Evolutionary conservation across 2,329 filamentous ascomycete species (phyloP).

Genomic region (Scopulariopsis brevicaulis): DNA sequence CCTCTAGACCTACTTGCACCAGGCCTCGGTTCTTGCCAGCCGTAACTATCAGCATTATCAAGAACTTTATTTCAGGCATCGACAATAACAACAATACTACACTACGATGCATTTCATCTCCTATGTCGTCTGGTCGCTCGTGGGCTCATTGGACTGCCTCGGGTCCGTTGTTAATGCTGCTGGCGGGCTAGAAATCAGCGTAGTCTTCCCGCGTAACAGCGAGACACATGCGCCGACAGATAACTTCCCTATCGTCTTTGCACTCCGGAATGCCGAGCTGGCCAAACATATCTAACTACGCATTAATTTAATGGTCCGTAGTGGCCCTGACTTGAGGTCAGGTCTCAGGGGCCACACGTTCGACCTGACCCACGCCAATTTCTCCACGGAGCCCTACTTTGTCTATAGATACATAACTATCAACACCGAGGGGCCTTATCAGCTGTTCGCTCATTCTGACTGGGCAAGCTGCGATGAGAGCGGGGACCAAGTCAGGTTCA

Average conservation of each 20-base stretch:
- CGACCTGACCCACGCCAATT: background rate
- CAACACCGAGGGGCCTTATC: constrained; percentile 5
- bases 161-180: constrained; percentile 5
- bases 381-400: constrained; percentile 7
- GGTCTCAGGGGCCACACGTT: too few relatives aligned
- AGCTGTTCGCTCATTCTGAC: constrained; percentile 1
- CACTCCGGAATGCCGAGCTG: constrained; percentile 13
- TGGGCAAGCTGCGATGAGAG: constrained; percentile 8
- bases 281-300: constrained; percentile 7
- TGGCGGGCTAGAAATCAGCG: constrained; percentile 13
- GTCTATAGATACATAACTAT: constrained; percentile 5
- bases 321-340: background rate
- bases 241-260: constrained; percentile 16
- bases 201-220: constrained; percentile 18
- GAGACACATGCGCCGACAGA: constrained; percentile 14
- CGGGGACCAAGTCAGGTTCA: constrained; percentile 1
- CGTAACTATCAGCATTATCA: background rate
- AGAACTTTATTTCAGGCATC: background rate
- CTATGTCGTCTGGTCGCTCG: constrained; percentile 4
- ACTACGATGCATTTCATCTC: constrained; percentile 3
- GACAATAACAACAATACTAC: background rate
- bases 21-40: background rate
- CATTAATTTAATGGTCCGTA: background rate
- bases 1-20: background rate
- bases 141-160: constrained; percentile 6